Evolutionary conservation across 345 rosid genomes (phyloP), one percentile per base, ranked within the genome.

Genomic region (Eucalyptus marginata): DNA sequence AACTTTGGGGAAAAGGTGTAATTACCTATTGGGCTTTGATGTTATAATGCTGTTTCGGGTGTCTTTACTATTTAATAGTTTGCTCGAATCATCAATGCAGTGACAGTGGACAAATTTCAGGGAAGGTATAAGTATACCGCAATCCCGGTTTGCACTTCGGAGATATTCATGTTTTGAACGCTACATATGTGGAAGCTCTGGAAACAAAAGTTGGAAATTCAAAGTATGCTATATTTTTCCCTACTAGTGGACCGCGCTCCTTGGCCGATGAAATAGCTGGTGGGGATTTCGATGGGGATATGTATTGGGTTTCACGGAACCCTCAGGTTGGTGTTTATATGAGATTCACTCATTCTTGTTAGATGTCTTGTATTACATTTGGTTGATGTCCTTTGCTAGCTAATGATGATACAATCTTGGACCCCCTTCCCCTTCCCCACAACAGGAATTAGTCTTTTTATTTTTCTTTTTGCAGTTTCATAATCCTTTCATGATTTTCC

Each of bases 131-230:
- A 86, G 99, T 97, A 68, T 97, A 95, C 87, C 92, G 96, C 31
- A 94, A 97, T 89, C 99, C 98, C 49, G 98, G 99, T 76, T 14
- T 94, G 54, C 99, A 97, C 90, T 93, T 96, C 85, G 99, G 99
- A 49, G 99, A 97, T 92, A 90, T 96, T 87, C 99, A 95, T 89
- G 86, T 96, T 4, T 87, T 96, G 2, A 93, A 90, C 85, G 98
- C 99, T 62, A 95, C 84, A 36, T 95, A 95, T 89, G 94, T 95
- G 83, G 66, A 92, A 89, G 91, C 89, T n/a, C 83, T 97, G 58
- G 92, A 94, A 80, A 91, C 92, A 76, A 92, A 54, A 90, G 94
- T 94, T 1, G 99, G 99, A 47, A 93, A 93, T 88, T 92, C 98
- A 51, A 96, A 95, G 90, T 96, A 93, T 90, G 99, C 90, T 50